Evolutionary conservation across 768 basidiomycete genomes (phyloP), one percentile per base, ranked within the genome.

Genomic region (Pholiota conissans): DNA sequence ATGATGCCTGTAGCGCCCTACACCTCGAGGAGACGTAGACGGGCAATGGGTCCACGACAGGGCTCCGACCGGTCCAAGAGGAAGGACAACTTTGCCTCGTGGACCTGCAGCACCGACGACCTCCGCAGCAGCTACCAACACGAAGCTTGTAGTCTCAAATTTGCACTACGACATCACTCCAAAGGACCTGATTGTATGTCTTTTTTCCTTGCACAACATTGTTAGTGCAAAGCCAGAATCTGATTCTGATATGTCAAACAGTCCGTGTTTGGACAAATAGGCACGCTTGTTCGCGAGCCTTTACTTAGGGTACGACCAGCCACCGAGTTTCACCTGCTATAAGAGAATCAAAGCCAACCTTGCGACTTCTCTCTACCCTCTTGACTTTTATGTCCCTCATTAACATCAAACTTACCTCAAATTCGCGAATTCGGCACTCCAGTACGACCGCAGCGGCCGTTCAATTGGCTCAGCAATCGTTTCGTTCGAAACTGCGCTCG

Each of bases 401-500:
- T 65, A 69, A 70, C 67, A 68, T 69, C 73, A 71, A 53, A 59
- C 55, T 61, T 59, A 52, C 56, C 52, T 52, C 58, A 56, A 45
- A 9, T 45, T 45, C n/a, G 42, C 42, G 42, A 39, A 48, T 58
- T 49, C 49, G 39, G 67, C 58, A 45, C 63, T 13, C 75, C 83
- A 97, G 95, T 97, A 95, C 79, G 95, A 97, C 77, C 88, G 90
- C 71, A 95, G 94, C 65, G 95, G 95, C 63, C 90, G 95, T 70
- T 96, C 95, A 46, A 85, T 83, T 18, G 95, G 95, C 58, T 80
- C 85, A 64, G 95, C 90, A 57, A 82, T 85, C 64, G 77, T 97
- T 69, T 80, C 85, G 8, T 96, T 87, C 75, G 89, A 92, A 73
- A 91, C 86, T 2, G 65, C 82, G 16, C 79, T 82, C 54, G 91